Evolutionary conservation across 2,329 filamentous ascomycete species (phyloP).

Genomic region (Hypoxylon sp.): DNA sequence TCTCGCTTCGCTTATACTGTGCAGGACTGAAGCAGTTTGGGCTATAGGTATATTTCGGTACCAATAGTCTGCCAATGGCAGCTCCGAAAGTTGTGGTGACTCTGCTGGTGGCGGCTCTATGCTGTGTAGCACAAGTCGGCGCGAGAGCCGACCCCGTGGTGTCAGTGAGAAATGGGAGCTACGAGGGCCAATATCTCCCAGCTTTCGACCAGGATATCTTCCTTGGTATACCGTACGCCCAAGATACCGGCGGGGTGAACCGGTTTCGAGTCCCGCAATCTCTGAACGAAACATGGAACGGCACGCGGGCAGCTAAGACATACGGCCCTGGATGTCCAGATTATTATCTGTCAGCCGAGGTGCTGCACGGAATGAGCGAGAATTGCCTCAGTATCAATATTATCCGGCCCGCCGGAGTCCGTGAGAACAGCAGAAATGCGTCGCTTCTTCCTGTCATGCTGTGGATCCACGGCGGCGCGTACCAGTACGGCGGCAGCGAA

Average conservation of each 20-base stretch:
- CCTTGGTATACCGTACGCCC: conserved; percentile 69
- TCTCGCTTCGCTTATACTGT: not conserved
- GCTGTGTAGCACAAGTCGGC: not conserved
- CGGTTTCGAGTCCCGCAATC: conserved; percentile 53
- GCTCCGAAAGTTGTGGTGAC: conserved; percentile 6
- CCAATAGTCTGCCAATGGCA: conserved; percentile 13
- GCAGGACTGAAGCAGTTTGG: not conserved
- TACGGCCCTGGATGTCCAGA: conserved; percentile 48
- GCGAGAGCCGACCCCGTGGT: conserved; percentile 40
- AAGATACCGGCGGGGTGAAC: conserved; percentile 54
- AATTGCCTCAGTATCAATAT: conserved; percentile 54
- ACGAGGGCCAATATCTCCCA: conserved; percentile 52
- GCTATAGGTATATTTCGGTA: not conserved
- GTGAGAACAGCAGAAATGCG: conserved; percentile 3
- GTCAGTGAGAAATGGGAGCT: conserved; percentile 54
- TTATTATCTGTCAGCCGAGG: conserved; percentile 32
- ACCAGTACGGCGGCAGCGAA: conserved; percentile 48
- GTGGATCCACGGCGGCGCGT: conserved; percentile 53
- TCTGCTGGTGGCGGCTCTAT: conserved; percentile 17
- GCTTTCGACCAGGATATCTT: conserved; percentile 64
- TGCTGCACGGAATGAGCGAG: conserved; percentile 49
- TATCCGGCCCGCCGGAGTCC: conserved; percentile 46
- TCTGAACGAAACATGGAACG: conserved; percentile 44
- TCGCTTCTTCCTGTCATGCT: conserved; percentile 50
- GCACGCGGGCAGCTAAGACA: conserved; percentile 37